A percentile compares a stretch with the other conserved stretches of the same genome.
Evolutionary conservation across 2,329 filamentous ascomycete species (phyloP).

Genomic region (Colletotrichum theobromicola): DNA sequence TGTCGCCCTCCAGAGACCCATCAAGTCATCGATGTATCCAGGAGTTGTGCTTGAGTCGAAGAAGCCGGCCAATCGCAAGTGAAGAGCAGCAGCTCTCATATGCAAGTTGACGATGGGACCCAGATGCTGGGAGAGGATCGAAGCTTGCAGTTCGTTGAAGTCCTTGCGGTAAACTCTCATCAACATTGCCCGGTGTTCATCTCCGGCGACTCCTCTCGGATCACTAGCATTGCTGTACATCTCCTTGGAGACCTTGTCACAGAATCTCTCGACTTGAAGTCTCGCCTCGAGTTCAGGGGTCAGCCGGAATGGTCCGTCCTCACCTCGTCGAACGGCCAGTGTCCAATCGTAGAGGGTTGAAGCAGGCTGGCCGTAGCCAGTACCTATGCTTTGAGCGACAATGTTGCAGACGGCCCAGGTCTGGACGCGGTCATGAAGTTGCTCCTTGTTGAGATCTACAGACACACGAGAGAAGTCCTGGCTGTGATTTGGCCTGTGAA

Average conservation of each 20-base stretch:
- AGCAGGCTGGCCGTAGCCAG: constrained; percentile 81
- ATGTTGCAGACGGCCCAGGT: constrained; percentile 90
- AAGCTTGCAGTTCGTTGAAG: constrained; percentile 66
- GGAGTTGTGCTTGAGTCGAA: constrained; percentile 78
- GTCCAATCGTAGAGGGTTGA: constrained; percentile 81
- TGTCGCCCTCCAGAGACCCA: constrained; percentile 76
- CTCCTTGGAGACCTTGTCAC: constrained; percentile 78
- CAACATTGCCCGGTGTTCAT: constrained; percentile 70
- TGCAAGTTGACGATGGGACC: constrained; percentile 69
- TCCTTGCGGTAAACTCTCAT: constrained; percentile 71
- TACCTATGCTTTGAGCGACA: constrained; percentile 81
- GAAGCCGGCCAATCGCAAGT: constrained; percentile 79
- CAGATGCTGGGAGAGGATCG: constrained; percentile 62
- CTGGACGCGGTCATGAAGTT: constrained; percentile 77
- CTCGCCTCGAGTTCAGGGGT: constrained; percentile 69
- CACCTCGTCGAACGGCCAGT: constrained; percentile 63
- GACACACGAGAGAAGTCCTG: constrained; percentile 83
- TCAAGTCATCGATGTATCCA: constrained; percentile 75
- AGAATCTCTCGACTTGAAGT: constrained; percentile 75
- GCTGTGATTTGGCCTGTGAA: constrained; percentile 81
- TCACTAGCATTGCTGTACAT: constrained; percentile 82
- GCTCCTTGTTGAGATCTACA: constrained; percentile 77
- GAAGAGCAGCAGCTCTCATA: constrained; percentile 74
- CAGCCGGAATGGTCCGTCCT: constrained; percentile 63
- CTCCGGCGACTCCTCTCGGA: constrained; percentile 70